Percentiles rank a stretch among this genome's conserved stretches.
phyloP scores from a whole-genome alignment of 768 basidiomycete species.

The Hypsizygus marmoreus region DNA sequence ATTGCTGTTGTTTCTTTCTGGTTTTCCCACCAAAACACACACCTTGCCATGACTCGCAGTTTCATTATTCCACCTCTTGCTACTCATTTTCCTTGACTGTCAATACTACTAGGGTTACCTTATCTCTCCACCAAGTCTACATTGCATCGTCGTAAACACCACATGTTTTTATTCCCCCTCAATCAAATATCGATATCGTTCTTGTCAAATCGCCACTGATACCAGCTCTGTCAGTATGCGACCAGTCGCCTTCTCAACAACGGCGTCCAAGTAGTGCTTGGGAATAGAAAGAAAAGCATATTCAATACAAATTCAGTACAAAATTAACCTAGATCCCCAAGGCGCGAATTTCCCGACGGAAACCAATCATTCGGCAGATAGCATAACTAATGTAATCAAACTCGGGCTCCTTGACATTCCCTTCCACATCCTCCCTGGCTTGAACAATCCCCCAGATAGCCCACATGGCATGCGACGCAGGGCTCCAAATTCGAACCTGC shows the following conservation, averaged over 20 bases:
- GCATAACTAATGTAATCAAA: slow-evolving; percentile 93
- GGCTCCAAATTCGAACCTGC: slow-evolving; percentile 87
- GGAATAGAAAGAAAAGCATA: no score
- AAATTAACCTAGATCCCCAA: slow-evolving; percentile 40
- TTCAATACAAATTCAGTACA: no score
- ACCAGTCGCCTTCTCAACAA: no score
- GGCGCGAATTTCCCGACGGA: slow-evolving; percentile 54
- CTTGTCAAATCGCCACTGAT: slow-evolving; percentile 18
- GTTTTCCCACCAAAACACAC: slow-evolving; percentile 18
- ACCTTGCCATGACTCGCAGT: slow-evolving; percentile 21
- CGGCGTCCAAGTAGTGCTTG: background rate
- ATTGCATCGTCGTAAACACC: slow-evolving; percentile 41
- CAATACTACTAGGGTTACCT: slow-evolving; percentile 41
- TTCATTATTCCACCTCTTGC: slow-evolving; percentile 32
- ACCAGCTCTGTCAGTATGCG: no score
- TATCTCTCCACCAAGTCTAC: slow-evolving; percentile 40
- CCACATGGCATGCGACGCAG: slow-evolving; percentile 91
- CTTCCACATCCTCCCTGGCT: slow-evolving; percentile 73
- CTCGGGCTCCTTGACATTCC: slow-evolving; percentile 60
- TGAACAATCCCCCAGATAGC: slow-evolving; percentile 94
- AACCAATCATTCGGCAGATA: slow-evolving; percentile 61
- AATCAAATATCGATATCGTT: slow-evolving; percentile 37
- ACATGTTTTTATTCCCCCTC: slow-evolving; percentile 50
- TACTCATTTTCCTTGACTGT: slow-evolving; percentile 36
- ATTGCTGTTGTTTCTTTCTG: slow-evolving; percentile 17